Percentiles rank a stretch among this genome's conserved stretches.
Conservation (phyloP, 2,329 filamentous ascomycete species). For the Tolypocladium paradoxum region DNA sequence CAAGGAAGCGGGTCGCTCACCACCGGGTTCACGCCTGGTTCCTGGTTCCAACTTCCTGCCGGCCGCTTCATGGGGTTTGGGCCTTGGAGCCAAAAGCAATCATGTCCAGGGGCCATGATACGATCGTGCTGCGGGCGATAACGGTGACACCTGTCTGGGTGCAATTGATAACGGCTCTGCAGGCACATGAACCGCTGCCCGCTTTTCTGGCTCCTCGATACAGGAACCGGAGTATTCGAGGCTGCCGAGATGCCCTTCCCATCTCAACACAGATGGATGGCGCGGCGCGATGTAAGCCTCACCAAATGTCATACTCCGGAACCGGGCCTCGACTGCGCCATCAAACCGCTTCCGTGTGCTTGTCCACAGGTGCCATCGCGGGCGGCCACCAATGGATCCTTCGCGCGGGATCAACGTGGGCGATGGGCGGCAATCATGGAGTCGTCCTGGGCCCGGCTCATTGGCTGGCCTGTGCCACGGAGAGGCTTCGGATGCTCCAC, state of each 20-base stretch:
- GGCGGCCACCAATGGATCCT: slow-evolving; percentile 2
- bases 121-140: background rate
- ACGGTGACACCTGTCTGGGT: background rate
- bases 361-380: background rate
- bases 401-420: slow-evolving; percentile 3
- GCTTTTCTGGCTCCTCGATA: background rate
- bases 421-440: background rate
- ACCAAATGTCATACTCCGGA: too few relatives aligned
- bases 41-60: too few relatives aligned
- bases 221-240: background rate
- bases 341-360: background rate
- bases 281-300: background rate
- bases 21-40: too few relatives aligned
- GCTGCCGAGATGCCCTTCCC: too few relatives aligned
- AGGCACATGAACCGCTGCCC: background rate
- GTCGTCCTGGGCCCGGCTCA: background rate
- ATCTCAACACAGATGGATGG: background rate
- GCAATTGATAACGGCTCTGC: background rate
- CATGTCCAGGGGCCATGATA: background rate
- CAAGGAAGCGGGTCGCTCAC: background rate
- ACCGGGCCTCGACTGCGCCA: background rate
- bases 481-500: background rate
- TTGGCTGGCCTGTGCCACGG: background rate
- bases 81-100: too few relatives aligned
- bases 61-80: too few relatives aligned